These are phyloP conservation scores for Amanita polypyramis DNA, from an alignment of 768 basidiomycete species.

Conservation along the genomic window DNA sequence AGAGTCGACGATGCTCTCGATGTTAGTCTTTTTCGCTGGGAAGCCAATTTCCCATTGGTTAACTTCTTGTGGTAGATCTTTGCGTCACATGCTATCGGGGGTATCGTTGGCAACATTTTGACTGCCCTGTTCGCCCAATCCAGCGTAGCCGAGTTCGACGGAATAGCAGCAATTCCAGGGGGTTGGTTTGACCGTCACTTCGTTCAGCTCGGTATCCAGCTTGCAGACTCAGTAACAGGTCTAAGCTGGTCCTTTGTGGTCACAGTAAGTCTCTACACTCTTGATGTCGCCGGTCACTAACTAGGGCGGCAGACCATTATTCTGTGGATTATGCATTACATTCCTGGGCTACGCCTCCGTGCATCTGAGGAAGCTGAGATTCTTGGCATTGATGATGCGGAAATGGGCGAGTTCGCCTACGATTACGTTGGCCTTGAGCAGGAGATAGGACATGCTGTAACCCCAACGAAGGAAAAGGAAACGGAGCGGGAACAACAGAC, in stretches of 20 bases:
- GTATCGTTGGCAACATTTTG: conserved; percentile 71
- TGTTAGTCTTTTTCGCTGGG: conserved; percentile 33
- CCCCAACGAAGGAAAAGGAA: not conserved
- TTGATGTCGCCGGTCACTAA: not conserved
- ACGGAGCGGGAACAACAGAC: not conserved
- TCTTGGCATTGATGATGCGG: conserved; percentile 81
- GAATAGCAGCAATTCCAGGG: conserved; percentile 50
- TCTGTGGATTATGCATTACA: conserved; percentile 81
- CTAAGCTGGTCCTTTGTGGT: conserved; percentile 65
- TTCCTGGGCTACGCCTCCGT: conserved; percentile 72
- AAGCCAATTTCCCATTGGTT: not conserved
- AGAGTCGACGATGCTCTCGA: conserved; percentile 76
- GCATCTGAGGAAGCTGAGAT: conserved; percentile 55
- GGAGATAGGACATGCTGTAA: conserved; percentile 30
- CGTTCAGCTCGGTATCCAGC: conserved; percentile 76
- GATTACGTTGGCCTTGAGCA: conserved; percentile 76
- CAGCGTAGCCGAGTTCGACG: conserved; percentile 74
- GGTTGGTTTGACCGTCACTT: conserved; percentile 85
- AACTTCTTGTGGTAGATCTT: conserved; percentile 56
- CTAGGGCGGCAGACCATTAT: conserved; percentile 49
- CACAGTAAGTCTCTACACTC: conserved; percentile 39
- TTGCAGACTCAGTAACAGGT: conserved; percentile 64
- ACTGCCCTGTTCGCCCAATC: conserved; percentile 85
- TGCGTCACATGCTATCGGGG: conserved; percentile 74
- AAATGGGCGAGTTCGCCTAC: conserved; percentile 86